Conservation (phyloP, 176 grass and related monocot genomes). For the Ananas comosus region DNA sequence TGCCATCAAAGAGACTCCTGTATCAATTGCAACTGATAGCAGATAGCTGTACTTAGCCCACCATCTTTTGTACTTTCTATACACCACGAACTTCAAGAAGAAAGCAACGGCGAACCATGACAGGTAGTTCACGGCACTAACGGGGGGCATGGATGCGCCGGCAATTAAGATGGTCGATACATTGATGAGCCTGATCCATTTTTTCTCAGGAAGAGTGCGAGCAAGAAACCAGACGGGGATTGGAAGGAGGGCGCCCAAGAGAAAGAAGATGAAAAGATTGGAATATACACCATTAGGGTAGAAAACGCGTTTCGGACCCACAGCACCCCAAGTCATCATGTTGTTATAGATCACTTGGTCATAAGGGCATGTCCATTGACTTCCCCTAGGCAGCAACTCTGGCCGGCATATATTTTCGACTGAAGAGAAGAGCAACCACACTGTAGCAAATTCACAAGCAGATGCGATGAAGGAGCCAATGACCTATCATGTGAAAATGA, state of each 20-base stretch:
- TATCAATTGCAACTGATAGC: conserved; percentile 5
- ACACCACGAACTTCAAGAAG: conserved; percentile 2
- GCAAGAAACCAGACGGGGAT: neutral
- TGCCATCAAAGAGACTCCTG: neutral
- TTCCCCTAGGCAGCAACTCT: conserved; percentile 11
- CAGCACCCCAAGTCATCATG: conserved; percentile 1
- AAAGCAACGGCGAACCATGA: neutral
- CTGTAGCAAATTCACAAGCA: neutral
- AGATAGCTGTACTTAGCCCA: conserved; percentile 16
- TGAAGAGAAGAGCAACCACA: conserved; percentile 10
- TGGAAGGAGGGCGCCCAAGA: neutral
- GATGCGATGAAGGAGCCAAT: neutral
- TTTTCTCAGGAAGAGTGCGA: conserved; percentile 8
- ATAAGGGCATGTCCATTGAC: conserved; percentile 20
- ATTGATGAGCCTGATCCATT: conserved; percentile 9
- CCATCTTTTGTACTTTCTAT: conserved; percentile 11
- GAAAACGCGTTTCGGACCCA: conserved; percentile 12
- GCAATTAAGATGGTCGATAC: conserved; percentile 1
- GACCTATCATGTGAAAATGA: neutral
- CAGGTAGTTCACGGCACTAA: neutral
- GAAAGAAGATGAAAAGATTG: neutral
- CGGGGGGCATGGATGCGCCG: neutral
- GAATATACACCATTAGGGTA: conserved; percentile 19
- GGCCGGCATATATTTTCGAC: conserved; percentile 9
- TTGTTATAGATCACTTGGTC: neutral